Evolutionary conservation across 2,329 filamentous ascomycete genomes (phyloP).

Genomic region (Periconia sp.): DNA sequence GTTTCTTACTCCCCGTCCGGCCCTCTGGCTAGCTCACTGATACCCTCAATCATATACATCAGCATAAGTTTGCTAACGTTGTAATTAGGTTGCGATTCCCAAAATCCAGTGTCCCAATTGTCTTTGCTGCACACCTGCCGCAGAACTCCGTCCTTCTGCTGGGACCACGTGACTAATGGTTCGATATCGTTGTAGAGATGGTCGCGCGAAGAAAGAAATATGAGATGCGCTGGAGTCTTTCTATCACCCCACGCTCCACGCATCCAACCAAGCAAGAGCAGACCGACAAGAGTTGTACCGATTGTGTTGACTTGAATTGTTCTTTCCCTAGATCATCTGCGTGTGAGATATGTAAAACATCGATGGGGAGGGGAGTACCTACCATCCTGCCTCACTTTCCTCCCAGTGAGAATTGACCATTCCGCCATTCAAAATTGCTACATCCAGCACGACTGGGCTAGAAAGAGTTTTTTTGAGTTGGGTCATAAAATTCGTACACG

Average conservation of each 20-base stretch:
- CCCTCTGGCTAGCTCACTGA: conserved; percentile 6
- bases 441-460: conserved; percentile 6
- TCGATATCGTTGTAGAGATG: conserved; percentile 9
- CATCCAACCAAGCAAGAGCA: conserved; percentile 12
- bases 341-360: conserved; percentile 6
- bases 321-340: conserved; percentile 9
- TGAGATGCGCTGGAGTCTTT: conserved; percentile 7
- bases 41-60: conserved; percentile 11
- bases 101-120: conserved; percentile 7
- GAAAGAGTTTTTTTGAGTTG: conserved; percentile 7
- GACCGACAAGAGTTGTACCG: conserved; percentile 7
- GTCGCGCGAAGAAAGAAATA: conserved; percentile 12
- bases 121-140: conserved; percentile 11
- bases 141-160: conserved; percentile 6
- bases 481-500: conserved; percentile 10
- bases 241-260: conserved; percentile 3
- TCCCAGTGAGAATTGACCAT: conserved; percentile 11
- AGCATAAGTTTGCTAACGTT: conserved; percentile 11
- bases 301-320: conserved; percentile 15
- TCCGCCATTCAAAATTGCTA: conserved; percentile 11
- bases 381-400: conserved; percentile 12
- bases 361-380: conserved; percentile 1
- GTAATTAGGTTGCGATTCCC: conserved; percentile 9
- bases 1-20: conserved; percentile 12
- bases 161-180: conserved; percentile 1